Evolutionary conservation across 257 asterid genomes (phyloP), one percentile per base, ranked within the genome.

Genomic region (Capsicum rhomboideum): DNA sequence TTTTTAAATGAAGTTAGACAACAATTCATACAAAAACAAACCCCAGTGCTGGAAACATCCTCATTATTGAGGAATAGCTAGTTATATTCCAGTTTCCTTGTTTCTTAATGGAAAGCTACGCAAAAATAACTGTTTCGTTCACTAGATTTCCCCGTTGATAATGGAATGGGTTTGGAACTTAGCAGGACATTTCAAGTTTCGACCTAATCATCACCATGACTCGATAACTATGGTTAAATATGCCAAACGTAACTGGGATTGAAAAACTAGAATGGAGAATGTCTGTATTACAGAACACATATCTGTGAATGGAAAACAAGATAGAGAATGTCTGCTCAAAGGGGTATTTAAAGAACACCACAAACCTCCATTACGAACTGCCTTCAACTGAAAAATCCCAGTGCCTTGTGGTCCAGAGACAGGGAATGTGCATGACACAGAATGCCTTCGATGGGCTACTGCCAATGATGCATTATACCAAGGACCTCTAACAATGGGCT

Each of bases 401-500:
- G 94, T 87, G 92, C 98, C 99, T 82, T 87, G 97, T 10, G 99
- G 99, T 75, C 98, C 99, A 72, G 97, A 89, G 78, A 95, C 98
- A 28, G 99, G 99, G 86, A 97, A 95, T 23, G 99, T 87, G 91
- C 99, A 94, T 2, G 99, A 95, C 34, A 90, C 97, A 50, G 98
- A 95, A 34, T 90, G 94, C 72, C 99, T 95, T 83, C 90, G 86
- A 90, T 95, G 99, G 83, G 97, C 97, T 79, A 93, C 93, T 10
- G 97, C 98, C 87, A 97, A 94, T 16, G 99, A 93, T 69, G 99
- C 98, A 83, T 97, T 95, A 82, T 97, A 95, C 99, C 98, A 97
- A 54, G 99, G 99, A 34, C 99, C 99, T 87, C 96, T 90, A 59
- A 83, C 94, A 85, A 97, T 90, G 55, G 98, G 99, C 90, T 93